Evolutionary conservation across 2,329 filamentous ascomycete species (phyloP), one percentile per base, ranked within the genome.

Genomic region (Chaetomium strumarium): DNA sequence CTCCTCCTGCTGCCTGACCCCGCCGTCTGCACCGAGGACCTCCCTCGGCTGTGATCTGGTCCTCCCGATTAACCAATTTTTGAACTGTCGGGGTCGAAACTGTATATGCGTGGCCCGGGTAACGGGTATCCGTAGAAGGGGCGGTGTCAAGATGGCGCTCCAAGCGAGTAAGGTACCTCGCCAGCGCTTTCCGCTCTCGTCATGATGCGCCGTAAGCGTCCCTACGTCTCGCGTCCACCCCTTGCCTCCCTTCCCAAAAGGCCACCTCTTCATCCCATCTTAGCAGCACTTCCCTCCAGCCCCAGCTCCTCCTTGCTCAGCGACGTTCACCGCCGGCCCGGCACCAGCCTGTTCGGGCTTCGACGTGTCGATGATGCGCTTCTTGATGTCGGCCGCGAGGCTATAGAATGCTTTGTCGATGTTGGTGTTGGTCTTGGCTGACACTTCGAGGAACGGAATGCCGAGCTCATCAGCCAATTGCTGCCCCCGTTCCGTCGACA

Each of bases 401-500:
- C 81, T 91, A 77, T 95, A 97, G 70, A 99, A 99, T 16, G 93
- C 93, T 77, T 96, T 91, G 73, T 99, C 93, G 66, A 99, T 95
- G 75, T 99, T 99, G 83, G 96, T 96, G 77, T 97, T 97, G 77
- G 88, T 92, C 81, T 99, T 99, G 60, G 93, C 93, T 16, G 90
- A 95, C 58, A 99, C 93, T 72, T 99, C 93, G 69, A 99, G 87
- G 79, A 99, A 99, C 17, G 93, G 92, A 60, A 99, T 95, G 66
- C 91, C 90, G 56, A 99, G 85, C 73, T 97, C 93, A 73, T 96
- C 88, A 55, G 93, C 93, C 52, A 99, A 82, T 60, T 86, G 85
- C 72, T 99, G 91, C 63, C 93, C 93, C 67, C 90, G 86, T 70
- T 96, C 91, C 55, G 88, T 95, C 46, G 89, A 90, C 39, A 99